phyloP scores from a whole-genome alignment of 768 basidiomycete species.

The Hericium alpestre region DNA sequence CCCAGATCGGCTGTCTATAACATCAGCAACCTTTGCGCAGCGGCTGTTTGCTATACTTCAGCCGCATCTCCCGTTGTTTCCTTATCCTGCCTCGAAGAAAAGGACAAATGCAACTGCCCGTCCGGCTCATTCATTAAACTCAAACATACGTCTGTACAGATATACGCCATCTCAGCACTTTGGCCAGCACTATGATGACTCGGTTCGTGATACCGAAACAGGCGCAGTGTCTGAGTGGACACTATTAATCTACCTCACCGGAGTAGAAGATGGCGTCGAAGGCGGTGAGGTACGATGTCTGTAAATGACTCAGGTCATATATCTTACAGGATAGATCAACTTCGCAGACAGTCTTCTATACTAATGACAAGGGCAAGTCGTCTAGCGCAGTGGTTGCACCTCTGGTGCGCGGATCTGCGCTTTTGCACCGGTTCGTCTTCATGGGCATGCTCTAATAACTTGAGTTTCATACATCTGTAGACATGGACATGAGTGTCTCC shows the following conservation, averaged over 20 bases:
- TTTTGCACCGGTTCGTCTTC: slow-evolving; percentile 48
- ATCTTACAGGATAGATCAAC: neutral
- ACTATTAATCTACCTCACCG: slow-evolving; percentile 61
- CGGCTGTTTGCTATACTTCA: slow-evolving; percentile 36
- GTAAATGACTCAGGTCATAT: neutral
- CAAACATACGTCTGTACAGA: slow-evolving; percentile 67
- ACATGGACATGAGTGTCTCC: slow-evolving; percentile 62
- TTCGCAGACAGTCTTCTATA: slow-evolving; percentile 65
- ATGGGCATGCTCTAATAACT: neutral
- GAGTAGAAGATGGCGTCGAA: slow-evolving; percentile 59
- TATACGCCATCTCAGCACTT: slow-evolving; percentile 57
- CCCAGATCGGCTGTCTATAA: slow-evolving; percentile 52
- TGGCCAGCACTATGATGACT: slow-evolving; percentile 70
- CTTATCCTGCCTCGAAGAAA: slow-evolving; percentile 26
- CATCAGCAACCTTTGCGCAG: slow-evolving; percentile 47
- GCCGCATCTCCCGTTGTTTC: slow-evolving; percentile 52
- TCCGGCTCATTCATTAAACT: slow-evolving; percentile 50
- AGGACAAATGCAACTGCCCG: slow-evolving; percentile 20
- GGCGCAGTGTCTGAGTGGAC: slow-evolving; percentile 72
- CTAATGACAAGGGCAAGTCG: slow-evolving; percentile 38
- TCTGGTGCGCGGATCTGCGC: slow-evolving; percentile 49
- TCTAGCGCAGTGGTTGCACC: slow-evolving; percentile 40
- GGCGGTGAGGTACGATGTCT: slow-evolving; percentile 46
- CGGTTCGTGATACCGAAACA: slow-evolving; percentile 46
- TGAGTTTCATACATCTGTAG: slow-evolving; percentile 22